Conservation (phyloP, 2,329 filamentous ascomycete genomes). For the Rutstroemia sp. region DNA sequence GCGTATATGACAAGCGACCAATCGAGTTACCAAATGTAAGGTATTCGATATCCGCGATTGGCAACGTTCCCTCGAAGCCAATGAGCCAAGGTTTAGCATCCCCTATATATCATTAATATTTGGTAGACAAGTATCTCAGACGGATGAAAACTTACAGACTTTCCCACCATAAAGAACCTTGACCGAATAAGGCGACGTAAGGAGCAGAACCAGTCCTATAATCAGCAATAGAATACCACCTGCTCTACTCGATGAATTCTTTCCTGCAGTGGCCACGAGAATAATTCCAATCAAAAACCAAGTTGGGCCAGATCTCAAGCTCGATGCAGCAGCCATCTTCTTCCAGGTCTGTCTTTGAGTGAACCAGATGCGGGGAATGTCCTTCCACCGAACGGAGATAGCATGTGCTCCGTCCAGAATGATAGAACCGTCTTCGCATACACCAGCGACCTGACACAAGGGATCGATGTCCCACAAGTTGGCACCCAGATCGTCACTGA, state of each 20-base stretch:
- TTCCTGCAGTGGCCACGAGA: neutral
- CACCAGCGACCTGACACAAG: slow-evolving; percentile 28
- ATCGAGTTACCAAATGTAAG: slow-evolving; percentile 16
- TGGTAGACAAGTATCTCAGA: neutral
- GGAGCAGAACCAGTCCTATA: slow-evolving; percentile 7
- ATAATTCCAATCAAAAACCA: neutral
- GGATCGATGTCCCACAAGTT: slow-evolving; percentile 31
- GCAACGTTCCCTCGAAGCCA: slow-evolving; percentile 17
- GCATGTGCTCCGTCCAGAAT: slow-evolving; percentile 28
- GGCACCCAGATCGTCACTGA: slow-evolving; percentile 22
- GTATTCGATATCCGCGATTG: slow-evolving; percentile 6
- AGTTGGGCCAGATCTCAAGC: slow-evolving; percentile 1
- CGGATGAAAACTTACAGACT: slow-evolving; percentile 5
- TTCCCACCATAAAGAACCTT: slow-evolving; percentile 14
- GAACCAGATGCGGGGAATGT: slow-evolving; percentile 16
- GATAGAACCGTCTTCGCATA: slow-evolving; percentile 27
- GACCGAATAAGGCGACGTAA: slow-evolving; percentile 10
- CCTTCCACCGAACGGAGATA: slow-evolving; percentile 30
- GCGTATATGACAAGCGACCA: slow-evolving; percentile 13
- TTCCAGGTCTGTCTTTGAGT: slow-evolving; percentile 3
- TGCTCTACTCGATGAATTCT: neutral
- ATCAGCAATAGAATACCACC: slow-evolving; percentile 9
- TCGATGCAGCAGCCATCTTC: neutral
- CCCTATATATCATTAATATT: neutral
- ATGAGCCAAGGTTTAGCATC: slow-evolving; percentile 10